phyloP scores from a whole-genome alignment of 2,329 filamentous ascomycete species.

The Periconia sp. region DNA sequence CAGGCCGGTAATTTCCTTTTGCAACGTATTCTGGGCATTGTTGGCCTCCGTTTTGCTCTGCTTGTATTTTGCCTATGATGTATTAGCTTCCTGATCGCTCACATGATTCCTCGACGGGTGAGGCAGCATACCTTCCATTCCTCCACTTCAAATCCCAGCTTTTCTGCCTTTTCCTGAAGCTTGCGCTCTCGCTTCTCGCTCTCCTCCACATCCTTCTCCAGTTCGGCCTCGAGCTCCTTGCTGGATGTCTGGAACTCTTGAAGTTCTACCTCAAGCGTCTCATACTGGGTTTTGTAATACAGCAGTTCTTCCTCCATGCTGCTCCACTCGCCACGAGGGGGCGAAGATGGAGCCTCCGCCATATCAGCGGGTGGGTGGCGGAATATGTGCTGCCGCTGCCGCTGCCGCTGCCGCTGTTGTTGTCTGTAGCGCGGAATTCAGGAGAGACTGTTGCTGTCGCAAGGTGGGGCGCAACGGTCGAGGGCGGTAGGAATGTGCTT shows the following conservation, averaged over 20 bases:
- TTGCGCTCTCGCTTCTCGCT: constrained; percentile 90
- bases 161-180: constrained; percentile 84
- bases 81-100: not conserved
- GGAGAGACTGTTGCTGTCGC: constrained; percentile 24
- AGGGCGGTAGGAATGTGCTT: constrained; percentile 10
- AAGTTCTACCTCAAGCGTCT: constrained; percentile 86
- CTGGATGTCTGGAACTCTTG: constrained; percentile 93
- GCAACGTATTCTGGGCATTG: constrained; percentile 77
- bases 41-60: constrained; percentile 89
- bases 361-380: constrained; percentile 25
- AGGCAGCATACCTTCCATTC: constrained; percentile 85
- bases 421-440: constrained; percentile 16
- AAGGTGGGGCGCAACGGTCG: constrained; percentile 17
- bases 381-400: constrained; percentile 12
- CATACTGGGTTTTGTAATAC: constrained; percentile 97
- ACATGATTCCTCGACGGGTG: not conserved
- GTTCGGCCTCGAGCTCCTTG: constrained; percentile 87
- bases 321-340: constrained; percentile 31
- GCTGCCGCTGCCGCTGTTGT: constrained; percentile 9
- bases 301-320: constrained; percentile 72
- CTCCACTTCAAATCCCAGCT: constrained; percentile 83
- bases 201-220: constrained; percentile 94
- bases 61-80: constrained; percentile 82
- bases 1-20: constrained; percentile 93
- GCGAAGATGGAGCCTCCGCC: constrained; percentile 35